A percentile compares a stretch with the other conserved stretches of the same genome.
Conservation (phyloP, 768 basidiomycete genomes). For the Coprinopsis cinerea region DNA sequence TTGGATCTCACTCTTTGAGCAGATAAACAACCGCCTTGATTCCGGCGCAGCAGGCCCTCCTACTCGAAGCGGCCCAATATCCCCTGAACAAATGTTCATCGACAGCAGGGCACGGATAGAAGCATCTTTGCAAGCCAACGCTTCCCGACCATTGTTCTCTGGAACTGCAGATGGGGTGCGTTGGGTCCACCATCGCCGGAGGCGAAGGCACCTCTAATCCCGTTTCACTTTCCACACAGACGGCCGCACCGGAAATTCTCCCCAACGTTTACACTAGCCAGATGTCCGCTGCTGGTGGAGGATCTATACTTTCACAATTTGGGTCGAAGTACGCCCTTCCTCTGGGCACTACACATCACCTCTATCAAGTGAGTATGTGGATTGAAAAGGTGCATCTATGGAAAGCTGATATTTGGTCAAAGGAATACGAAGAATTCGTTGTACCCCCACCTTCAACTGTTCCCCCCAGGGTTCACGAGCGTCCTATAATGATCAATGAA, state of each 20-base stretch:
- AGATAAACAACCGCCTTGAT: no score
- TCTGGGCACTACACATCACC: constrained; percentile 65
- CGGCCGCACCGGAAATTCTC: constrained; percentile 51
- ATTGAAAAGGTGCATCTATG: neutral
- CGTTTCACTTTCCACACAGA: constrained; percentile 25
- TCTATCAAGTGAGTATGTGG: constrained; percentile 52
- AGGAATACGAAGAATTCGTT: constrained; percentile 87
- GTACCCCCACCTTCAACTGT: constrained; percentile 80
- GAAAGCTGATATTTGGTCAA: constrained; percentile 3
- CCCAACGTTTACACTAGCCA: constrained; percentile 81
- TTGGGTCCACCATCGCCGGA: no score
- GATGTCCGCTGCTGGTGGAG: constrained; percentile 34
- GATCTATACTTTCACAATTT: constrained; percentile 61
- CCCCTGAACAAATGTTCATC: constrained; percentile 1
- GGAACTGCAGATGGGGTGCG: constrained; percentile 33
- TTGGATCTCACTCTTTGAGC: neutral
- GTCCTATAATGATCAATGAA: constrained; percentile 62
- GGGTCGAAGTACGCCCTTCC: constrained; percentile 82
- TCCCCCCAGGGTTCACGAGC: constrained; percentile 67
- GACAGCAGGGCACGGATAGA: constrained; percentile 61
- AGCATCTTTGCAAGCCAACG: constrained; percentile 51
- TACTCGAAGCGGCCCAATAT: neutral
- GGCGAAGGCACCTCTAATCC: no score
- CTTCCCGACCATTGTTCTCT: constrained; percentile 60
- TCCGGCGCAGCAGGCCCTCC: no score